phyloP scores from a whole-genome alignment of 2,329 filamentous ascomycete genomes.

The Magnaporthales sp. region DNA sequence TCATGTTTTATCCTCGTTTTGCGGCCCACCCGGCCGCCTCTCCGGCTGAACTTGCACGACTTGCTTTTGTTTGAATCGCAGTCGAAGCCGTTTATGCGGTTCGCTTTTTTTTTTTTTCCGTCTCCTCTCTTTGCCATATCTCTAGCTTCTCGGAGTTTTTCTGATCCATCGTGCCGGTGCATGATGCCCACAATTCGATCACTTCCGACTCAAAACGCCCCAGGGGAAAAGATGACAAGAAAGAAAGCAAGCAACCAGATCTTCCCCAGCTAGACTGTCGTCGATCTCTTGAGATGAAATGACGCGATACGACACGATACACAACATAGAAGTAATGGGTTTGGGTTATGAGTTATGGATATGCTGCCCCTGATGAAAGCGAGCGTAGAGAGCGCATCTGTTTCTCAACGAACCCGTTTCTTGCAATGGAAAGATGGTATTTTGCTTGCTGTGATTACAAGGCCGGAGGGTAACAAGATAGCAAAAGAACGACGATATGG shows the following conservation, averaged over 20 bases:
- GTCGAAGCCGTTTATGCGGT: not conserved
- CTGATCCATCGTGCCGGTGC: not conserved
- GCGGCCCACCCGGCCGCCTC: not conserved
- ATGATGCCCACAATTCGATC: not conserved
- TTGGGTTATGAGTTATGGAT: too few relatives aligned
- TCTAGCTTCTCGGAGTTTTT: not conserved
- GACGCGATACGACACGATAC: too few relatives aligned
- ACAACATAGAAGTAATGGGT: not conserved
- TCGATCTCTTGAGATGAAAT: not conserved
- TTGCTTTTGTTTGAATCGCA: not conserved
- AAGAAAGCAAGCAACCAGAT: too few relatives aligned
- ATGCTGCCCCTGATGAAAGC: not conserved
- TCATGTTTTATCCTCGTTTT: not conserved
- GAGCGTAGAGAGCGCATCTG: not conserved
- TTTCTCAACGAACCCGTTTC: not conserved
- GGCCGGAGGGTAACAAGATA: too few relatives aligned
- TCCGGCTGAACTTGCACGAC: not conserved
- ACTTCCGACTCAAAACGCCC: too few relatives aligned
- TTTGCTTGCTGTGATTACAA: too few relatives aligned
- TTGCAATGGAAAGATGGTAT: not conserved
- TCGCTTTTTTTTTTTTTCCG: not conserved
- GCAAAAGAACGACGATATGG: too few relatives aligned
- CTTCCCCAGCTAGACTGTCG: not conserved
- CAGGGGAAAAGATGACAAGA: too few relatives aligned
- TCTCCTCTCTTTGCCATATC: not conserved